A percentile compares a stretch with the other conserved stretches of the same genome.
phyloP scores from a whole-genome alignment of 2,329 filamentous ascomycete species.

The Fusarium nisikadoi region DNA sequence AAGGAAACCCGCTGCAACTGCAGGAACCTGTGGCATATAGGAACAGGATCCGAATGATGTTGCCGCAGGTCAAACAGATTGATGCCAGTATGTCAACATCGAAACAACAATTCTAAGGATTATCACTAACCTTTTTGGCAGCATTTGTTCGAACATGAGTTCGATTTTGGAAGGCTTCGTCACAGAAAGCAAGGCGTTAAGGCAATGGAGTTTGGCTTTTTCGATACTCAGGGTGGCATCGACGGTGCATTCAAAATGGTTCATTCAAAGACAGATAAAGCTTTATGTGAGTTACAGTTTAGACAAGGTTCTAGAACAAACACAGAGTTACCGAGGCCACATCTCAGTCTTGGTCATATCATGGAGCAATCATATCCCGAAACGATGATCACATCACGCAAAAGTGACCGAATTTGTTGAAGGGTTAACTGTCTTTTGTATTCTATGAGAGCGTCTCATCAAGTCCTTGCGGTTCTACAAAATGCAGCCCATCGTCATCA shows the following conservation, averaged over 20 bases:
- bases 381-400: neutral
- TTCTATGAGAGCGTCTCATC: constrained; percentile 36
- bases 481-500: constrained; percentile 38
- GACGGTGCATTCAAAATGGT: constrained; percentile 15
- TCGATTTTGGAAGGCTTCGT: constrained; percentile 6
- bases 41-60: constrained; percentile 88
- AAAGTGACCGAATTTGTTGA: neutral
- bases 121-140: constrained; percentile 19
- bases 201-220: constrained; percentile 23
- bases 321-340: neutral
- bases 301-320: neutral
- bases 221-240: constrained; percentile 21
- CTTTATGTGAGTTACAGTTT: constrained; percentile 2
- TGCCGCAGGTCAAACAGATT: constrained; percentile 92
- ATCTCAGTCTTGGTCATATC: neutral
- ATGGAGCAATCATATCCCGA: neutral
- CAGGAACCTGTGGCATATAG: constrained; percentile 85
- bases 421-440: constrained; percentile 42
- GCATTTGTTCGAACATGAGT: constrained; percentile 48
- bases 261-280: constrained; percentile 8
- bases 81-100: constrained; percentile 84
- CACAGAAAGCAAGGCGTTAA: constrained; percentile 42
- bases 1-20: constrained; percentile 90
- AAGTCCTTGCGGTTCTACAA: constrained; percentile 38
- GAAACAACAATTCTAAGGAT: neutral